Evolutionary conservation across 2,329 filamentous ascomycete genomes (phyloP), one percentile per base, ranked within the genome.

Genomic region (Calycina herbarum): DNA sequence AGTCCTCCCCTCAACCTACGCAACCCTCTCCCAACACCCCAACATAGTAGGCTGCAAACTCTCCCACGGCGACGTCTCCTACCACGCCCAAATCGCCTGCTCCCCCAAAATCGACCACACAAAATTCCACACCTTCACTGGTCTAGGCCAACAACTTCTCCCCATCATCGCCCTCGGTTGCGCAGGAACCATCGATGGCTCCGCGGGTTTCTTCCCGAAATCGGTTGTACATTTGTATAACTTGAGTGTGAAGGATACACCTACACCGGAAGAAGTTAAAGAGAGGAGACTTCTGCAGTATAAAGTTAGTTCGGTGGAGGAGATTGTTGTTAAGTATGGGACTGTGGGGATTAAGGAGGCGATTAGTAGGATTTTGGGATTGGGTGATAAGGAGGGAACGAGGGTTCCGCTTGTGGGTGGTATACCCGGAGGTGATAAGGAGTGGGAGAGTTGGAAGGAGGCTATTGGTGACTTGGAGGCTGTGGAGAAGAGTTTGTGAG

Each of bases 21-120:
- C 76, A 20, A 75, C 73, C 0, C 84, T 90, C 31, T 81, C 88
- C 6, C 78, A 82, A 63, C 87, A 90, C 74, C 82, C 85, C 35
- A 90, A 90, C 73, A 89, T 90, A 65, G 87, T 89, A 3, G 88
- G 88, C 61, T 88, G 85, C 78, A 90, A 90, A 78, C 83, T 90
- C 70, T 89, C 86, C 0, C 88, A 90, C 74, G 87, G 86, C 61
- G 86, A 89, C 73, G 81, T 89, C 58, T 88, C 86, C n/a, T 81
- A 84, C 70, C 86, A 89, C 73, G 81, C 83, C 4, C 84, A 89
- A 74, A 83, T 89, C 65, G 85, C 85, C 3, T 80, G 82, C 3
- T 84, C 82, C 70, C 87, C 87, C 0, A 74, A 79, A 59, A 87
- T 90, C 73, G 84, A 89, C 75, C 82, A 85, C 71, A 72, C 76